Conservation (phyloP, 2,329 filamentous ascomycete genomes). For the Epichloe baconii region DNA sequence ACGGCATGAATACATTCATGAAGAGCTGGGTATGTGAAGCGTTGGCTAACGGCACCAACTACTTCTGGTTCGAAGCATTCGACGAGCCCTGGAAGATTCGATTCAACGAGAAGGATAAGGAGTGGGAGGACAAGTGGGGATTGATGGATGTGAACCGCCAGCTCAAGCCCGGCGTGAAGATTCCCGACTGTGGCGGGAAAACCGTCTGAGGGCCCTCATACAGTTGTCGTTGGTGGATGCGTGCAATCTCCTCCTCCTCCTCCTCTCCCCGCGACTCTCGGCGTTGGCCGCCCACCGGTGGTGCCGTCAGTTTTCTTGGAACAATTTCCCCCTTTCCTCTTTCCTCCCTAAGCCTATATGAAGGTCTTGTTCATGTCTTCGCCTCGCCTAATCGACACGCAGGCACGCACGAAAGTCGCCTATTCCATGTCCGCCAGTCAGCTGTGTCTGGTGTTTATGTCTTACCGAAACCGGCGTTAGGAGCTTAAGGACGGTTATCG, state of each 20-base stretch:
- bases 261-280: too few relatives aligned
- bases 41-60: slow-evolving; percentile 71
- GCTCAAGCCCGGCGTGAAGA: slow-evolving; percentile 69
- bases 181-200: slow-evolving; percentile 75
- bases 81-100: slow-evolving; percentile 88
- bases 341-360: too few relatives aligned
- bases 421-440: not conserved
- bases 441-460: not conserved
- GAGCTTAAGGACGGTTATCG: not conserved
- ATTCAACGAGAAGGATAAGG: slow-evolving; percentile 54
- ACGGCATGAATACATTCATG: slow-evolving; percentile 78
- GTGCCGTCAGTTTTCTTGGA: not conserved
- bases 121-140: slow-evolving; percentile 96
- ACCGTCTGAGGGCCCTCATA: slow-evolving; percentile 28
- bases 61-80: slow-evolving; percentile 96
- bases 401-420: not conserved
- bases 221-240: too few relatives aligned
- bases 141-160: slow-evolving; percentile 76
- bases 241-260: too few relatives aligned
- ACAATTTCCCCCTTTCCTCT: too few relatives aligned
- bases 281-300: not conserved
- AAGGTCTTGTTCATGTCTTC: too few relatives aligned
- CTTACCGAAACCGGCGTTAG: not conserved
- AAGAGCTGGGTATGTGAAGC: slow-evolving; percentile 71
- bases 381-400: not conserved